phyloP scores from a whole-genome alignment of 2,329 filamentous ascomycete species.

The Aspergillus fijiensis region DNA sequence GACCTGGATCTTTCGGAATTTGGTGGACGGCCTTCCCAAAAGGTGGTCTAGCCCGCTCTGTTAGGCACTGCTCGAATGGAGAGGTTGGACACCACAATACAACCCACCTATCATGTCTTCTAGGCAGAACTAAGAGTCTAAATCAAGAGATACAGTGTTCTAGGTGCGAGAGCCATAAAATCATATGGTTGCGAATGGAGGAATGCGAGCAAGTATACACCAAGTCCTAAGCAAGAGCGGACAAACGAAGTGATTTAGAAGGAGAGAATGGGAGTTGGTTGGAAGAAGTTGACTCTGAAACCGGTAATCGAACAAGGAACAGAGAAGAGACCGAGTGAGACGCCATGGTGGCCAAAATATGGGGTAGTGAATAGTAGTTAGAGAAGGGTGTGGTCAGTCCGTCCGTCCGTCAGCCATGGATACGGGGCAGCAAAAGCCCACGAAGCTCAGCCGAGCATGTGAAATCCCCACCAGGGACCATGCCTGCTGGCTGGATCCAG shows the following conservation, averaged over 20 bases:
- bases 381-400: no score
- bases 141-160: neutral
- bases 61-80: neutral
- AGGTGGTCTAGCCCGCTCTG: conserved; percentile 68
- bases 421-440: neutral
- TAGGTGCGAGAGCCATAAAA: neutral
- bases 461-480: conserved; percentile 10
- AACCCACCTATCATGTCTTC: conserved; percentile 35
- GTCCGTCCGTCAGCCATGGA: neutral
- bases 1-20: conserved; percentile 90
- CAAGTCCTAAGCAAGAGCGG: neutral
- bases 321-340: neutral
- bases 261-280: neutral
- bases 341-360: no score
- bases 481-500: neutral
- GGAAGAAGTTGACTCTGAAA: neutral
- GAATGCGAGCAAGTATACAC: neutral
- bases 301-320: neutral
- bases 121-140: neutral
- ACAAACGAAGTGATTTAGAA: neutral
- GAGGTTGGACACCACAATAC: neutral
- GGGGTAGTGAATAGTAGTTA: no score
- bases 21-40: conserved; percentile 82
- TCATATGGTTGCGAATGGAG: neutral
- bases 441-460: conserved; percentile 5